These are phyloP conservation scores for Arachnomyces sp. DNA, from an alignment of 2,329 filamentous ascomycete genomes.

Conservation along the genomic window DNA sequence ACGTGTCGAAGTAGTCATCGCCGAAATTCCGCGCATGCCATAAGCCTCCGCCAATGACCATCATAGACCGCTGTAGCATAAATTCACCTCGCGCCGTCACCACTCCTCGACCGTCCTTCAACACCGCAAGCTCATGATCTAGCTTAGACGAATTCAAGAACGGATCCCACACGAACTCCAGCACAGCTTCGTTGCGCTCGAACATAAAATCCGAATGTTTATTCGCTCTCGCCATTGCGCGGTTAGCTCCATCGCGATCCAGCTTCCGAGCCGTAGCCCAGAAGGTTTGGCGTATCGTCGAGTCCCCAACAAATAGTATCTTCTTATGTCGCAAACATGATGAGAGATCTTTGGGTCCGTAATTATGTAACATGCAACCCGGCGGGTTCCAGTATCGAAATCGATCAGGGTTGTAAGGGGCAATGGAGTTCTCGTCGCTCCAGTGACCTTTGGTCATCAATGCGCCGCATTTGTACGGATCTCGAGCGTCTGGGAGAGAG, in stretches of 20 bases:
- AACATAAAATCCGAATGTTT: slow-evolving; percentile 43
- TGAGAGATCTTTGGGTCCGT: slow-evolving; percentile 45
- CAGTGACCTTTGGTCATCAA: slow-evolving; percentile 48
- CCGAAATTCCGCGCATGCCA: slow-evolving; percentile 48
- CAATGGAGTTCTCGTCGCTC: slow-evolving; percentile 28
- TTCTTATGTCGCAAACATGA: slow-evolving; percentile 46
- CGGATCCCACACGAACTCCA: slow-evolving; percentile 58
- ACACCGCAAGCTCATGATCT: neutral
- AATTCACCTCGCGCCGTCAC: slow-evolving; percentile 30
- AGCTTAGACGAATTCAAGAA: slow-evolving; percentile 42
- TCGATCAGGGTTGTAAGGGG: slow-evolving; percentile 23
- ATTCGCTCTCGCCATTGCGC: slow-evolving; percentile 28
- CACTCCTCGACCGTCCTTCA: neutral
- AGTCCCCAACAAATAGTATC: slow-evolving; percentile 56
- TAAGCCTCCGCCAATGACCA: slow-evolving; percentile 50
- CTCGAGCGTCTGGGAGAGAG: slow-evolving; percentile 14
- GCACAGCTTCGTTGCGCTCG: slow-evolving; percentile 36
- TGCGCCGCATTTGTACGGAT: slow-evolving; percentile 49
- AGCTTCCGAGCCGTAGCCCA: slow-evolving; percentile 50
- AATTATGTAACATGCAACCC: slow-evolving; percentile 53
- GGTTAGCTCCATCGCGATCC: slow-evolving; percentile 32
- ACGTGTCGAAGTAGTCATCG: slow-evolving; percentile 39
- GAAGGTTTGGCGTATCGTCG: slow-evolving; percentile 53
- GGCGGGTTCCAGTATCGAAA: slow-evolving; percentile 50
- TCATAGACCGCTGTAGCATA: slow-evolving; percentile 3